Percentiles rank a stretch among this genome's conserved stretches.
These are phyloP conservation scores for Boletus sp. DNA, from an alignment of 768 basidiomycete genomes.

Conservation along the genomic window DNA sequence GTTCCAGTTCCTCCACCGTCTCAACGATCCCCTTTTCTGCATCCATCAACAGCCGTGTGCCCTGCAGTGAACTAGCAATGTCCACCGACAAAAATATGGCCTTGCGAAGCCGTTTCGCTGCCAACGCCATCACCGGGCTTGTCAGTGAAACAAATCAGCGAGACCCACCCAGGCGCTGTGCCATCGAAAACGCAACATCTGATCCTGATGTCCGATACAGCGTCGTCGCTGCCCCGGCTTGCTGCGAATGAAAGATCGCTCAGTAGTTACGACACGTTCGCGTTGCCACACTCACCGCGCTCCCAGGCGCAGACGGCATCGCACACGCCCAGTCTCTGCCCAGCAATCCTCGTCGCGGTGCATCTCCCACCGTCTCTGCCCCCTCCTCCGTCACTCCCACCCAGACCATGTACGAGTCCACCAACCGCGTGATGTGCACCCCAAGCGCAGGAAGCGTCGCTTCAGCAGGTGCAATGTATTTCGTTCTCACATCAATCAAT, in stretches of 20 bases:
- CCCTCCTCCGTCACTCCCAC: constrained; percentile 54
- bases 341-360: constrained; percentile 53
- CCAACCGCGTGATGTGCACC: constrained; percentile 63
- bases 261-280: background rate
- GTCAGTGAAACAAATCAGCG: background rate
- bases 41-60: constrained; percentile 45
- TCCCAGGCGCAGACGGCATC: constrained; percentile 51
- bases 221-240: constrained; percentile 46
- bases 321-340: constrained; percentile 80
- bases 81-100: constrained; percentile 76
- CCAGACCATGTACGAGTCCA: constrained; percentile 83
- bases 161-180: constrained; percentile 71
- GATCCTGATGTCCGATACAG: constrained; percentile 60
- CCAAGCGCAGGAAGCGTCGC: constrained; percentile 54
- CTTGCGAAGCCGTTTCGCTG: constrained; percentile 62
- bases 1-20: constrained; percentile 39
- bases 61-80: constrained; percentile 46
- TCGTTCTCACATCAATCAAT: constrained; percentile 44
- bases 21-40: constrained; percentile 61
- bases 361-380: constrained; percentile 44
- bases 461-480: constrained; percentile 48
- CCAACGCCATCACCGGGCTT: background rate
- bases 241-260: background rate
- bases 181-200: constrained; percentile 70
- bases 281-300: constrained; percentile 19